Conservation (phyloP, 306 rosid genomes). For the Cyamopsis tetragonoloba region DNA sequence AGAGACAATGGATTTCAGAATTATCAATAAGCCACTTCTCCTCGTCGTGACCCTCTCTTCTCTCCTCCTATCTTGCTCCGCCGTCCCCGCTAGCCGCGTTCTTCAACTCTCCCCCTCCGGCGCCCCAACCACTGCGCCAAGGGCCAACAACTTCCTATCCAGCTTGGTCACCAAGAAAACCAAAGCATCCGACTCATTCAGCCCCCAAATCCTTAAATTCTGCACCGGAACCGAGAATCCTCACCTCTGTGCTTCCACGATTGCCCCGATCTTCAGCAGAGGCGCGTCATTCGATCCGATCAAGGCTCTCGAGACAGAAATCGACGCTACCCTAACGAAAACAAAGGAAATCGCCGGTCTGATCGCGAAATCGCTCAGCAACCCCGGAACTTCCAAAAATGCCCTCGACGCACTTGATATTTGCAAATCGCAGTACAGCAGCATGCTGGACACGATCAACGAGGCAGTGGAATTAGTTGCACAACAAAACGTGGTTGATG, state of each 20-base stretch:
- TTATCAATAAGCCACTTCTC: constrained; percentile 14
- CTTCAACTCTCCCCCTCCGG: not conserved
- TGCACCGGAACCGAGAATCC: constrained; percentile 10
- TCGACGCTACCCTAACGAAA: not conserved
- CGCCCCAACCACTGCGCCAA: not conserved
- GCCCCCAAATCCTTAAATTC: not conserved
- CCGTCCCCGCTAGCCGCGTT: not conserved
- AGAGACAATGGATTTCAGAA: constrained; percentile 25
- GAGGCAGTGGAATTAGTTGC: not conserved
- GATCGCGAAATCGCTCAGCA: not conserved
- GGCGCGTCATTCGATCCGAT: not conserved
- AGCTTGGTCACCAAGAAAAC: too few relatives aligned
- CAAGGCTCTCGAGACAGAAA: constrained; percentile 2
- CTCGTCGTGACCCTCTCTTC: constrained; percentile 25
- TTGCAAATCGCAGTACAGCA: not conserved
- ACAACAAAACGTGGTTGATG: constrained; percentile 6
- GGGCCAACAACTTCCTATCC: too few relatives aligned
- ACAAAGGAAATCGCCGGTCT: fast-evolving
- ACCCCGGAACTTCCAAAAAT: not conserved
- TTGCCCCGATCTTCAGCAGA: not conserved
- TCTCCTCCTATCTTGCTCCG: not conserved
- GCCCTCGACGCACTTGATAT: not conserved
- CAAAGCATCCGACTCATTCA: too few relatives aligned
- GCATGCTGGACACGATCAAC: not conserved
- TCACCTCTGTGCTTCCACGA: not conserved